Base-by-base conservation (phyloP, 768 basidiomycete genomes). In the Crepidotus variabilis region DNA sequence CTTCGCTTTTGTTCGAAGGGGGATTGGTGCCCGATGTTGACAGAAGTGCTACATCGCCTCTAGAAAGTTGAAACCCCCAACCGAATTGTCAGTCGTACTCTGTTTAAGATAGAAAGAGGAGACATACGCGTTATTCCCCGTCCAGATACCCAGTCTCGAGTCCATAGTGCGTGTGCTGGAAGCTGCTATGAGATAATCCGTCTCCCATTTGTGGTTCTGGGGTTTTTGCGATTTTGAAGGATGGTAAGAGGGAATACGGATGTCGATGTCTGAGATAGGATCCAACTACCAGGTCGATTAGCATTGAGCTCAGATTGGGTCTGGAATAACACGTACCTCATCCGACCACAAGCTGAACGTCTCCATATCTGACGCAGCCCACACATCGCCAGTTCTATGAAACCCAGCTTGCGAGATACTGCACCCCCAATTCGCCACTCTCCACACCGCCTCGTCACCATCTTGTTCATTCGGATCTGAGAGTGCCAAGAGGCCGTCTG, bases 321-420 rank as follows among this genome's bases (percentile, higher is more conserved):
- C n/a, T 18, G n/a, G 5, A 18, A 23, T 46, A 35, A n/a, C 39
- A 34, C 47, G 57, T 68, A 87, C 90, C 71, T 92, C 88, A 48
- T 70, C 70, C 23, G 86, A 82, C 95, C 94, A 98, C 13, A 83
- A 78, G 55, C 89, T 88, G 61, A 95, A 89, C 0, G 90, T 93
- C 70, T 98, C 94, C 94, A 97, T 97, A 72, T 97, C 95, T 60
- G 92, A 94, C 10, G 84, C 80, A 21, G 87, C 88, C 93, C 94
- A 97, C 7, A 94, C 32, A 5, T 23, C 52, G 21, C 52, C 43
- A 3, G 59, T 57, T 13, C 33, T 35, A 18, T 28, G 59, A 87
- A 86, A 90, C 1, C 86, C 92, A 6, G 82, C 84, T 65, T 90
- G 88, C 0, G 88, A 86, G 57, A 92, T 73, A 64, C 87, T 92